Evolutionary conservation across 1,284 basidiomycete species (phyloP).

Genomic region (Cryptococcus floricola): DNA sequence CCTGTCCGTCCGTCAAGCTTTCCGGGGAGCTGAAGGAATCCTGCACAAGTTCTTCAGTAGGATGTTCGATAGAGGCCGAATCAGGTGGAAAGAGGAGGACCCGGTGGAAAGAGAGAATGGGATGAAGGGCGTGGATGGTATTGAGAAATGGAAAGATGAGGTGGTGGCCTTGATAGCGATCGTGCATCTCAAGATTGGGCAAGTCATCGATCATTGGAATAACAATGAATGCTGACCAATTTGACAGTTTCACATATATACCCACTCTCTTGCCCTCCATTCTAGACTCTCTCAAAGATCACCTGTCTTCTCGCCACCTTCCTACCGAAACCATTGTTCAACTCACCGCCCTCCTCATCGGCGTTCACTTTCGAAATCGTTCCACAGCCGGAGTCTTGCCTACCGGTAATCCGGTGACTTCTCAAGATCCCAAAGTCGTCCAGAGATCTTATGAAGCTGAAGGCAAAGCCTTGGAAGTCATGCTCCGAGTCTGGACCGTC

Average conservation of each 20-base stretch:
- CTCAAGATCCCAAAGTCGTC: slow-evolving; percentile 10
- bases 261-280: slow-evolving; percentile 16
- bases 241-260: slow-evolving; percentile 40
- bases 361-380: slow-evolving; percentile 75
- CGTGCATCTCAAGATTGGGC: slow-evolving; percentile 40
- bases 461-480: slow-evolving; percentile 64
- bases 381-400: slow-evolving; percentile 42
- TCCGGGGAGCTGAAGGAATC: slow-evolving; percentile 83
- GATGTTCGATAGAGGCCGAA: slow-evolving; percentile 55
- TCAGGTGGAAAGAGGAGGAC: slow-evolving; percentile 38
- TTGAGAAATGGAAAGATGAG: slow-evolving; percentile 65
- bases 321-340: slow-evolving; percentile 71
- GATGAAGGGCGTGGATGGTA: slow-evolving; percentile 42
- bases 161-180: slow-evolving; percentile 60
- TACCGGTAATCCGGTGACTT: too few relatives aligned
- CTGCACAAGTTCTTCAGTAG: slow-evolving; percentile 67
- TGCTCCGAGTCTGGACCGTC: slow-evolving; percentile 65
- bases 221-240: background rate
- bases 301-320: slow-evolving; percentile 67
- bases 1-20: slow-evolving; percentile 77
- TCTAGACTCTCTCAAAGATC: slow-evolving; percentile 25
- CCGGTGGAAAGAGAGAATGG: slow-evolving; percentile 29
- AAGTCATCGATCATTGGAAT: slow-evolving; percentile 37
- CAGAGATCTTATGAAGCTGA: slow-evolving; percentile 54
- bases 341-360: slow-evolving; percentile 67